Percentiles rank a stretch among this genome's conserved stretches.
phyloP scores from a whole-genome alignment of 1,284 basidiomycete species.

The Ustilago tritici region DNA sequence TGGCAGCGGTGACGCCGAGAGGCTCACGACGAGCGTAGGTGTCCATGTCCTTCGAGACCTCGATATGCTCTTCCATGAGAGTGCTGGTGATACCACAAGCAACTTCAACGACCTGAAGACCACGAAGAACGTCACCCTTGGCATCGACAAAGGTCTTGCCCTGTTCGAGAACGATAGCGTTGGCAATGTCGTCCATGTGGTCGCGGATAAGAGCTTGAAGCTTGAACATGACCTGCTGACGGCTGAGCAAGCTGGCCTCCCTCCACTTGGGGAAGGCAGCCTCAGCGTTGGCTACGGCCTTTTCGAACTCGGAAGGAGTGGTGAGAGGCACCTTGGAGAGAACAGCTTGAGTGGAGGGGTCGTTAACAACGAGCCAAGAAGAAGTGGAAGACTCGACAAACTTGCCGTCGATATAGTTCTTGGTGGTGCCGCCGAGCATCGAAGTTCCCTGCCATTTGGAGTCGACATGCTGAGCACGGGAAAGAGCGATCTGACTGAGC shows the following conservation, averaged over 20 bases:
- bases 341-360: slow-evolving; percentile 89
- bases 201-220: slow-evolving; percentile 70
- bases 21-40: slow-evolving; percentile 85
- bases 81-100: slow-evolving; percentile 85
- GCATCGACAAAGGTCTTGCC: slow-evolving; percentile 77
- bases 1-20: slow-evolving; percentile 70
- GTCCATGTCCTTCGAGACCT: slow-evolving; percentile 96
- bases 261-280: slow-evolving; percentile 92
- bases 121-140: slow-evolving; percentile 91
- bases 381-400: slow-evolving; percentile 83
- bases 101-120: slow-evolving; percentile 92
- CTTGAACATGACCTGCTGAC: slow-evolving; percentile 87
- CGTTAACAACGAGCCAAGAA: slow-evolving; percentile 85
- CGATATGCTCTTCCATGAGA: slow-evolving; percentile 88
- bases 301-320: slow-evolving; percentile 82
- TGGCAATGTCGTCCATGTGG: slow-evolving; percentile 71
- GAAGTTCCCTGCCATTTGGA: slow-evolving; percentile 83
- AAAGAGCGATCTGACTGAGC: slow-evolving; percentile 52
- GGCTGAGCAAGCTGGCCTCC: slow-evolving; percentile 82
- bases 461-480: slow-evolving; percentile 59
- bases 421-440: slow-evolving; percentile 79
- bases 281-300: slow-evolving; percentile 87
- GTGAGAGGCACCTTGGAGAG: slow-evolving; percentile 91
- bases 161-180: slow-evolving; percentile 67
- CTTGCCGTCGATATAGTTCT: slow-evolving; percentile 86